Evolutionary conservation across 2,329 filamentous ascomycete genomes (phyloP).

Genomic region (Fusarium chlamydosporum): DNA sequence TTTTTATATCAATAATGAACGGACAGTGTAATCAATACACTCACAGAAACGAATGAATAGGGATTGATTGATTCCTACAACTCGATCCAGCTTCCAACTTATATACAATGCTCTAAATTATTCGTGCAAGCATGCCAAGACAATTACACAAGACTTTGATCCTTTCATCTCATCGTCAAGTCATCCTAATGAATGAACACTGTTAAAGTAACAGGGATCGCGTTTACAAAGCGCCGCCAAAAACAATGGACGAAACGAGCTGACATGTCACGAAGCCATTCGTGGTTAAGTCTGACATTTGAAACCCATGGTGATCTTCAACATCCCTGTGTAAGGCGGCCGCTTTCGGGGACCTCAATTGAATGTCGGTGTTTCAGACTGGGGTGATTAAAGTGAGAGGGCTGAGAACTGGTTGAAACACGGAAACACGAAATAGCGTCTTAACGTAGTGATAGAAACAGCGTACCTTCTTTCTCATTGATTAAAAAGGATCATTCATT

Average conservation of each 20-base stretch:
- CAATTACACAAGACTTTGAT: conserved; percentile 5
- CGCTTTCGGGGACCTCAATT: conserved; percentile 24
- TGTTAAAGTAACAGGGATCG: conserved; percentile 26
- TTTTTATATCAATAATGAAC: conserved; percentile 22
- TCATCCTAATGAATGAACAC: conserved; percentile 42
- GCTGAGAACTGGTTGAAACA: not conserved
- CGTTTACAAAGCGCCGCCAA: not conserved
- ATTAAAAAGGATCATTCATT: conserved; percentile 10
- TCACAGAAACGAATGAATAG: conserved; percentile 27
- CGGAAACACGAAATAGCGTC: not conserved
- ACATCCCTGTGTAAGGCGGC: conserved; percentile 32
- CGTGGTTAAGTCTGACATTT: conserved; percentile 1
- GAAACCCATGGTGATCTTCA: conserved; percentile 30
- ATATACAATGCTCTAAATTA: conserved; percentile 7
- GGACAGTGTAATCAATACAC: conserved; percentile 46
- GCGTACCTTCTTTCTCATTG: not conserved
- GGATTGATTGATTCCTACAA: not conserved
- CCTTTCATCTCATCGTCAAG: conserved; percentile 45
- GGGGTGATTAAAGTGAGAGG: conserved; percentile 6
- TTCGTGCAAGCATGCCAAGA: not conserved
- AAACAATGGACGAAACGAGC: conserved; percentile 38
- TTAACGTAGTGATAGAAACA: conserved; percentile 21
- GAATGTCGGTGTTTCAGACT: conserved; percentile 21
- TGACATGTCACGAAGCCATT: conserved; percentile 23
- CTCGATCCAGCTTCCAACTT: not conserved